These are phyloP conservation scores for Lycium barbarum DNA, from an alignment of 257 asterid species.

Conservation along the genomic window DNA sequence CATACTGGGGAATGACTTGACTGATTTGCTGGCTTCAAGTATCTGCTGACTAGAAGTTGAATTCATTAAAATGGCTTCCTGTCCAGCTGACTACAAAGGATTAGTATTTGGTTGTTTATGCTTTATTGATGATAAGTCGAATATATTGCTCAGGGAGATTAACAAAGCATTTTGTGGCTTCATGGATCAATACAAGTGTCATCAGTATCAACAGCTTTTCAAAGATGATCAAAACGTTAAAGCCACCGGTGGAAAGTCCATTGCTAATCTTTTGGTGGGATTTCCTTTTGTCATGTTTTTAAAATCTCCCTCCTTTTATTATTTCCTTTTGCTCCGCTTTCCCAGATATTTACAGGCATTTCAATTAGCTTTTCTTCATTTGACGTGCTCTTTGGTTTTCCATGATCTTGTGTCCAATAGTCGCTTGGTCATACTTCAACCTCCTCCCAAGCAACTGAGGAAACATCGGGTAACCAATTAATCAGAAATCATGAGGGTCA, in stretches of 20 bases:
- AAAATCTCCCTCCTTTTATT: slow-evolving; percentile 3
- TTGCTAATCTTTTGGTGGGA: slow-evolving; percentile 36
- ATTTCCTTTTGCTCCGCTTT: slow-evolving; percentile 13
- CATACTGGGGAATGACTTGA: background rate
- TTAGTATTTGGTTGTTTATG: background rate
- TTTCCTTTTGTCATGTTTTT: background rate
- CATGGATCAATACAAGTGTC: slow-evolving; percentile 46
- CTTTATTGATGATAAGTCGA: background rate
- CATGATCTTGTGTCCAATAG: slow-evolving; percentile 31
- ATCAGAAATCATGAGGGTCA: slow-evolving; percentile 5
- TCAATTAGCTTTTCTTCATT: background rate
- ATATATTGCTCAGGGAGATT: slow-evolving; percentile 50
- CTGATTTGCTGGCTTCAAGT: background rate
- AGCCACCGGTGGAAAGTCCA: slow-evolving; percentile 22
- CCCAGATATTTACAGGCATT: background rate
- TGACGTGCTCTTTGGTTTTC: slow-evolving; percentile 10
- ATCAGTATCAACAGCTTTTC: slow-evolving; percentile 37
- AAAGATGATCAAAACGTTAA: slow-evolving; percentile 31
- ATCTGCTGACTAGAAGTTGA: background rate
- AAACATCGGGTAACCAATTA: slow-evolving; percentile 26
- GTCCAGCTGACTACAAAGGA: background rate
- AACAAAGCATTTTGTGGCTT: slow-evolving; percentile 93
- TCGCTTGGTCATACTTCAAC: slow-evolving; percentile 38
- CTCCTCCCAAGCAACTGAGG: slow-evolving; percentile 36
- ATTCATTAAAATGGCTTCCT: background rate